Conservation (phyloP, 2,329 filamentous ascomycete species). For the Exophiala aquamarina region DNA sequence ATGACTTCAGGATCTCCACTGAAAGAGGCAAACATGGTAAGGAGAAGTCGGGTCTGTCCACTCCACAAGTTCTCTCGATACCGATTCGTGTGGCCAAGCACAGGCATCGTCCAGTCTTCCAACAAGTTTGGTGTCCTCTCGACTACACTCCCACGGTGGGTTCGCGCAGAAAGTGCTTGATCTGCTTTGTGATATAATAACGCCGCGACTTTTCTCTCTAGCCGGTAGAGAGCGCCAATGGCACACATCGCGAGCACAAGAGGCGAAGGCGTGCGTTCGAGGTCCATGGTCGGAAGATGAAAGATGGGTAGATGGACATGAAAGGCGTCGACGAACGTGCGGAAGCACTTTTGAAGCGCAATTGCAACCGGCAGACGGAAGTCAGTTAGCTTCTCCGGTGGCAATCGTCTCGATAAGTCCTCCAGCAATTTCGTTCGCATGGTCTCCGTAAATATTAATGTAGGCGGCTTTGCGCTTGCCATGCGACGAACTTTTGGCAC, state of each 20-base stretch:
- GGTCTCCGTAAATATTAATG: constrained; percentile 19
- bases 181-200: constrained; percentile 18
- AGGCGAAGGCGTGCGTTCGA: constrained; percentile 30
- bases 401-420: constrained; percentile 17
- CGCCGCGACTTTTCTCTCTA: constrained; percentile 34
- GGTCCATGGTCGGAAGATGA: constrained; percentile 34
- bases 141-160: constrained; percentile 3
- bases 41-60: constrained; percentile 33
- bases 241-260: constrained; percentile 37
- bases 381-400: constrained; percentile 5
- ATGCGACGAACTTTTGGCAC: too few species aligned
- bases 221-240: constrained; percentile 36
- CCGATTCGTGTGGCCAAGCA: constrained; percentile 1
- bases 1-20: constrained; percentile 30
- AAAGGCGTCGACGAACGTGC: constrained; percentile 35
- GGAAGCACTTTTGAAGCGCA: constrained; percentile 32
- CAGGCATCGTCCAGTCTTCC: constrained; percentile 17
- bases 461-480: constrained; percentile 5
- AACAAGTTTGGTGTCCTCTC: constrained; percentile 15
- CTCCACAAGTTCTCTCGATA: constrained; percentile 29
- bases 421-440: constrained; percentile 16
- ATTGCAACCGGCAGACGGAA: constrained; percentile 15
- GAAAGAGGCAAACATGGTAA: constrained; percentile 33
- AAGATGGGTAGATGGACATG: constrained; percentile 36
- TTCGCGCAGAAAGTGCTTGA: constrained; percentile 8